Evolutionary conservation across 345 rosid genomes (phyloP).

Genomic region (Leavenworthia alabamica): DNA sequence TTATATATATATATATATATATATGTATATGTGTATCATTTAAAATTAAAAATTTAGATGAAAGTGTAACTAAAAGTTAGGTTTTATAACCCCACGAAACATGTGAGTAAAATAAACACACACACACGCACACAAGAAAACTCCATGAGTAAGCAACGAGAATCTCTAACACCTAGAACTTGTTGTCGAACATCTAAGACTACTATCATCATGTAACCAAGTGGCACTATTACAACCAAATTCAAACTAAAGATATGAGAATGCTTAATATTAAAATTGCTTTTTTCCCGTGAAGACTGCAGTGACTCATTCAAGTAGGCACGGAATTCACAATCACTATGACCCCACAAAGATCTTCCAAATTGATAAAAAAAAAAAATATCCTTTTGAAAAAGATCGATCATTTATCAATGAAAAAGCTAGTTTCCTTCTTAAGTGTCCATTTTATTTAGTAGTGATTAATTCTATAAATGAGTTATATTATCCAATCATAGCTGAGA

Average conservation of each 20-base stretch:
- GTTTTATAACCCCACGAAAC: slow-evolving; percentile 7
- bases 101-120: slow-evolving; percentile 18
- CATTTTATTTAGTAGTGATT: neutral
- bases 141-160: slow-evolving; percentile 7
- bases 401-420: neutral
- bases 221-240: slow-evolving; percentile 11
- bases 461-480: neutral
- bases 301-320: slow-evolving; percentile 29
- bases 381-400: slow-evolving; percentile 5
- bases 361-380: neutral
- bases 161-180: neutral
- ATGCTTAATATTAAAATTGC: slow-evolving; percentile 3
- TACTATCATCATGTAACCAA: slow-evolving; percentile 15
- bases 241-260: slow-evolving; percentile 11
- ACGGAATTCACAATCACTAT: slow-evolving; percentile 24
- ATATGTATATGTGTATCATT: neutral
- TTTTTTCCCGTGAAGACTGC: slow-evolving; percentile 31
- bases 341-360: slow-evolving; percentile 26
- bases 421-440: neutral
- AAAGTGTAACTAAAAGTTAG: neutral
- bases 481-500: neutral
- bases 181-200: slow-evolving; percentile 8
- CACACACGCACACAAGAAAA: slow-evolving; percentile 2
- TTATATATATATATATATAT: neutral
- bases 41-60: neutral